These are phyloP conservation scores for Cordyceps cicadae DNA, from an alignment of 2,329 filamentous ascomycete genomes.

Conservation along the genomic window DNA sequence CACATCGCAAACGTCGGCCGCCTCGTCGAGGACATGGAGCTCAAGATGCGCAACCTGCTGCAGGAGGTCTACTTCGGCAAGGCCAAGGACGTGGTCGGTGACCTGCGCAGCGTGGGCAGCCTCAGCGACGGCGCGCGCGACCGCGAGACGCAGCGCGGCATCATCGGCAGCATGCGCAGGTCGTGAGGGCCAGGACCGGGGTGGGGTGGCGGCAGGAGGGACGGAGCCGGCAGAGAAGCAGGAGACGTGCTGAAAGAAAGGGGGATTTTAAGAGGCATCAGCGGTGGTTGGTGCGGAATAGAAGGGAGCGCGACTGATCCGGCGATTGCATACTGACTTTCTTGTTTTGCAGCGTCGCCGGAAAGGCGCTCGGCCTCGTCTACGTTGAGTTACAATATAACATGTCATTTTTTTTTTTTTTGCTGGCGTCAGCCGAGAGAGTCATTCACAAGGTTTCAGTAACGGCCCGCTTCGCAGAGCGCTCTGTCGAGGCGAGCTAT, in stretches of 20 bases:
- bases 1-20: slow-evolving; percentile 94
- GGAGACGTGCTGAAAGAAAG: background rate
- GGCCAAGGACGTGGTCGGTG: slow-evolving; percentile 95
- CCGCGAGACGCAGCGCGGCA: slow-evolving; percentile 76
- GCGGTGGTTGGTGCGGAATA: too few species aligned
- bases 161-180: slow-evolving; percentile 59
- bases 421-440: background rate
- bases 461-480: background rate
- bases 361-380: background rate
- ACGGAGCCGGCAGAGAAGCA: background rate
- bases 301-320: too few species aligned
- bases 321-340: background rate
- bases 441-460: too few species aligned
- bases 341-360: background rate
- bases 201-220: background rate
- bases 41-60: slow-evolving; percentile 96
- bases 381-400: background rate
- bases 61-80: slow-evolving; percentile 99
- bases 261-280: background rate
- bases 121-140: slow-evolving; percentile 80
- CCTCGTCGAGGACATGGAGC: slow-evolving; percentile 97
- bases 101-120: slow-evolving; percentile 77
- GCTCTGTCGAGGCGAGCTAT: background rate
- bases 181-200: slow-evolving; percentile 18
- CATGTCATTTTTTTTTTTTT: background rate